Evolutionary conservation across 139 green algal genomes (phyloP).

Genomic region (Deuterostichococcus epilithicus): DNA sequence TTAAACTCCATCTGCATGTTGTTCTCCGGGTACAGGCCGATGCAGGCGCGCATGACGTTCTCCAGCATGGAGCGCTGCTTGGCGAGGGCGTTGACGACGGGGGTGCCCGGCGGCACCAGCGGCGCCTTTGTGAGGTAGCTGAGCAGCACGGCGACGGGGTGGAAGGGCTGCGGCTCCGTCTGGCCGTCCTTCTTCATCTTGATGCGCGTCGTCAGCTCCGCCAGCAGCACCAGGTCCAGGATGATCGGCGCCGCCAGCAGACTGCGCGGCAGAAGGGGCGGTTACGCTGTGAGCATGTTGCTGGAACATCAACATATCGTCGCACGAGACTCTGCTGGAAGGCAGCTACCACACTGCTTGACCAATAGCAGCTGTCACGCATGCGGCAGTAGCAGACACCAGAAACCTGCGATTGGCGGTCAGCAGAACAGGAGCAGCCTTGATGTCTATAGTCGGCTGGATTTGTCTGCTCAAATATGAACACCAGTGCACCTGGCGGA

Average conservation of each 20-base stretch:
- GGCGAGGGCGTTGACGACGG: constrained; percentile 94
- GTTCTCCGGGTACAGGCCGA: constrained; percentile 93
- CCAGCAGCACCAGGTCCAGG: constrained; percentile 95
- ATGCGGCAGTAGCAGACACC: too few relatives aligned
- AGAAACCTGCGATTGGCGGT: too few relatives aligned
- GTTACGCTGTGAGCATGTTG: too few relatives aligned
- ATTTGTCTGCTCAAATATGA: too few relatives aligned
- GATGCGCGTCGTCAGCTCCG: constrained; percentile 91
- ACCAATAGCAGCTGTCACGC: too few relatives aligned
- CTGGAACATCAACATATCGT: too few relatives aligned
- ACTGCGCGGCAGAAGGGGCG: constrained; percentile 1
- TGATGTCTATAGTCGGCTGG: too few relatives aligned
- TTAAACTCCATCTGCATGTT: constrained; percentile 72
- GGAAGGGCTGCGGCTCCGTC: constrained; percentile 71
- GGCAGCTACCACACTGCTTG: too few relatives aligned
- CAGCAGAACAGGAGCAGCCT: too few relatives aligned
- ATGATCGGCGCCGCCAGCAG: constrained; percentile 98
- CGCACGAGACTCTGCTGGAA: too few relatives aligned
- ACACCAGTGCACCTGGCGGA: background rate
- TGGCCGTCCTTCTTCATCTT: constrained; percentile 71
- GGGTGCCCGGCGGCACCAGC: constrained; percentile 80
- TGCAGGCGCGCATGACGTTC: constrained; percentile 94
- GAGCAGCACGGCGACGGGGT: constrained; percentile 91
- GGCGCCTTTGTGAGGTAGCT: constrained; percentile 95
- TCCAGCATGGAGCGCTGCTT: constrained; percentile 98